phyloP scores from a whole-genome alignment of 805 yeast species.

The Metschnikowia vanudenii region DNA sequence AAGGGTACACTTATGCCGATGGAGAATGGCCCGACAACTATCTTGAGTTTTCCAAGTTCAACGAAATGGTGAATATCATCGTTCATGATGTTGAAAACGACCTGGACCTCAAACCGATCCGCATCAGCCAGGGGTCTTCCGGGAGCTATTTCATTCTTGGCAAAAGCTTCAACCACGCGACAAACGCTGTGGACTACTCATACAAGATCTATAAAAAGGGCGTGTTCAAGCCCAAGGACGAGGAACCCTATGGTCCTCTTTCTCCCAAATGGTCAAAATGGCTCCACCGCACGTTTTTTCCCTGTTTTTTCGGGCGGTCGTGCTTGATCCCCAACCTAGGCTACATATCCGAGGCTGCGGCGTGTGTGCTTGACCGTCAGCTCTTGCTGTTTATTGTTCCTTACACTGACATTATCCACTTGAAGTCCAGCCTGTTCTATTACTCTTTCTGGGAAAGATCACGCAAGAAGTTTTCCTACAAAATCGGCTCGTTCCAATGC shows the following conservation, averaged over 20 bases:
- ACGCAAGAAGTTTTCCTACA: slow-evolving; percentile 23
- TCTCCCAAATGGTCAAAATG: slow-evolving; percentile 81
- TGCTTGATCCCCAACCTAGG: slow-evolving; percentile 73
- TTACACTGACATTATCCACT: slow-evolving; percentile 54
- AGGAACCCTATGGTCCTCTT: slow-evolving; percentile 76
- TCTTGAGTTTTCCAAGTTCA: slow-evolving; percentile 30
- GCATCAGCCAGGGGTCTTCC: slow-evolving; percentile 65
- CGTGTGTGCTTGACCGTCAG: slow-evolving; percentile 61
- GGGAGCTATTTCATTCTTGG: slow-evolving; percentile 60
- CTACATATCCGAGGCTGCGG: slow-evolving; percentile 70
- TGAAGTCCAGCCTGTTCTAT: slow-evolving; percentile 51
- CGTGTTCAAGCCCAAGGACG: slow-evolving; percentile 76
- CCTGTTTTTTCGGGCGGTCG: slow-evolving; percentile 73
- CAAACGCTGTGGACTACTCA: slow-evolving; percentile 11
- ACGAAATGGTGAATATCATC: slow-evolving; percentile 41
- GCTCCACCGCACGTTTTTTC: slow-evolving; percentile 71
- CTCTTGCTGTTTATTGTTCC: slow-evolving; percentile 63
- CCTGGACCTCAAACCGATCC: slow-evolving; percentile 42
- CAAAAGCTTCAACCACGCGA: slow-evolving; percentile 12
- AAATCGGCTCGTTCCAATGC: slow-evolving; percentile 67
- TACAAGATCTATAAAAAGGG: slow-evolving; percentile 40
- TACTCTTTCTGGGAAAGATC: slow-evolving; percentile 49
- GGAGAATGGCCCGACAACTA: slow-evolving; percentile 25
- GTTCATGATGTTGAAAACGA: slow-evolving; percentile 44
- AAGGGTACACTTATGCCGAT: slow-evolving; percentile 12